Evolutionary conservation across 1,139 yeast species (phyloP).

Genomic region (Debaryomycetaceae sp.): DNA sequence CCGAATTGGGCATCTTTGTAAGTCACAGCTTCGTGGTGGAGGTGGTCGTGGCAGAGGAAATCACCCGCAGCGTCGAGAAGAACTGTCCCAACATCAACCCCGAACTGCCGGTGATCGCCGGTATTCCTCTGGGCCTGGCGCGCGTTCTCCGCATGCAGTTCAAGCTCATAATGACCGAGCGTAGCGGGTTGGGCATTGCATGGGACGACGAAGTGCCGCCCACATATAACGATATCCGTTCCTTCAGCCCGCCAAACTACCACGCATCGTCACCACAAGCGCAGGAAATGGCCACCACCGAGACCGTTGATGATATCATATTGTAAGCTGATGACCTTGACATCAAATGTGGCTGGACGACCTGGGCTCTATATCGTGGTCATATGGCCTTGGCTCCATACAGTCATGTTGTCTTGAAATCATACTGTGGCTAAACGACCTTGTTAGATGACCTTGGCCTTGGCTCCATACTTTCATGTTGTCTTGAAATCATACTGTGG

Average conservation of each 20-base stretch:
- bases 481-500: too few species aligned
- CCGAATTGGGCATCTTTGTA: conserved; percentile 66
- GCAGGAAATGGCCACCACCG: conserved; percentile 4
- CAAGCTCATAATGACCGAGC: conserved; percentile 65
- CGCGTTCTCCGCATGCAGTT: conserved; percentile 92
- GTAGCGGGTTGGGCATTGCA: conserved; percentile 91
- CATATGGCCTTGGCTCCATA: too few species aligned
- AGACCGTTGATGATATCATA: background rate
- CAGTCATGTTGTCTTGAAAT: too few species aligned
- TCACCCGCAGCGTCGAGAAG: conserved; percentile 28
- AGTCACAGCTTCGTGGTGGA: conserved; percentile 72
- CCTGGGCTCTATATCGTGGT: too few species aligned
- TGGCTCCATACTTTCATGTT: too few species aligned
- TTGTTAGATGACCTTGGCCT: too few species aligned
- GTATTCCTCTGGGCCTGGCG: conserved; percentile 90
- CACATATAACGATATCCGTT: conserved; percentile 72
- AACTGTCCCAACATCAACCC: conserved; percentile 4
- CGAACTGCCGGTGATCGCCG: conserved; percentile 9
- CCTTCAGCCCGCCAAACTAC: conserved; percentile 65
- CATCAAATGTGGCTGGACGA: too few species aligned
- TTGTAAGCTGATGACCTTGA: background rate
- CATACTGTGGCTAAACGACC: too few species aligned
- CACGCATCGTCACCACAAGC: background rate
- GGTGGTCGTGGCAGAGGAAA: conserved; percentile 87
- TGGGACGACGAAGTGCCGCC: conserved; percentile 99